phyloP scores from a whole-genome alignment of 1,284 basidiomycete species.

The Ganoderma meredithae region DNA sequence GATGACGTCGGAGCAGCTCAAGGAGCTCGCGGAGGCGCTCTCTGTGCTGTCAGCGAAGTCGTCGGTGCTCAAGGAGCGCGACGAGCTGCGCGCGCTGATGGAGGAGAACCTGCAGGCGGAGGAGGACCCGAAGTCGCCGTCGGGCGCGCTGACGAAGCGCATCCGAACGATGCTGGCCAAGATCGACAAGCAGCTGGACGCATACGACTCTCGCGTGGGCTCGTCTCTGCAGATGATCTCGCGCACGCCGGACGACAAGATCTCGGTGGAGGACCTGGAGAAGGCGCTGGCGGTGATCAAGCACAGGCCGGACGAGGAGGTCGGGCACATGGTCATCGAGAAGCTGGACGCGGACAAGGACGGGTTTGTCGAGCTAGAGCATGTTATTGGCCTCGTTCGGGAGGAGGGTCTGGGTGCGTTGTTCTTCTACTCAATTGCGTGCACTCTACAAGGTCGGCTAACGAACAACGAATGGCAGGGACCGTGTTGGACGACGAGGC shows the following conservation, averaged over 20 bases:
- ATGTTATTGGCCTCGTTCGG: conserved; percentile 80
- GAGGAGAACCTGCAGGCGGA: conserved; percentile 91
- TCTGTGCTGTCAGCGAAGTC: conserved; percentile 94
- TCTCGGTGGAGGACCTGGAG: conserved; percentile 89
- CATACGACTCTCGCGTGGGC: conserved; percentile 92
- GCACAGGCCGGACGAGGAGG: conserved; percentile 91
- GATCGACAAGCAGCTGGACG: conserved; percentile 92
- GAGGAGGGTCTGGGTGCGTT: conserved; percentile 79
- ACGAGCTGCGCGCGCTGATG: conserved; percentile 90
- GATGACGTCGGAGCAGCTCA: conserved; percentile 97
- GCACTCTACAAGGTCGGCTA: neutral
- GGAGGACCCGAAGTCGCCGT: conserved; percentile 84
- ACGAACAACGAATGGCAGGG: conserved; percentile 47
- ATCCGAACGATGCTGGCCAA: conserved; percentile 96
- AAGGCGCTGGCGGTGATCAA: conserved; percentile 94
- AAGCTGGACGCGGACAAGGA: conserved; percentile 98
- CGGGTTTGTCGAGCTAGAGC: conserved; percentile 90
- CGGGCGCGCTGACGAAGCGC: conserved; percentile 89
- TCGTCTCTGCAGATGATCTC: conserved; percentile 94
- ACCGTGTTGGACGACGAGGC: conserved; percentile 80
- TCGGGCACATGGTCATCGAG: conserved; percentile 88
- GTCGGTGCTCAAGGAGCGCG: conserved; percentile 96
- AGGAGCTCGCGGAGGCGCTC: conserved; percentile 93
- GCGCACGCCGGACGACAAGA: conserved; percentile 90
- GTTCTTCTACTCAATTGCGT: too few species aligned